Evolutionary conservation across 306 rosid genomes (phyloP), one percentile per base, ranked within the genome.

Genomic region (Lathyrus tuberosus): DNA sequence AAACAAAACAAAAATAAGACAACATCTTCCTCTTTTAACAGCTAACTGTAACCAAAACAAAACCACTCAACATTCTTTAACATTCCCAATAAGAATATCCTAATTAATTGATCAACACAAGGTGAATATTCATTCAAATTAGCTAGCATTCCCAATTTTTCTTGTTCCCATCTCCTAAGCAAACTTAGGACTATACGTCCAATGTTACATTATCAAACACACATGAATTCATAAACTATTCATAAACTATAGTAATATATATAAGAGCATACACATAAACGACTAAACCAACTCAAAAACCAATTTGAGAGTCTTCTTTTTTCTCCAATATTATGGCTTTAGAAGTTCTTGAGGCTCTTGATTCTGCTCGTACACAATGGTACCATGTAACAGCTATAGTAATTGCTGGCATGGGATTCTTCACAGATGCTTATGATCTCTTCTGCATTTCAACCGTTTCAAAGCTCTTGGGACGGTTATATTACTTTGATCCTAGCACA

Each of bases 401-500:
- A 15, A 91, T 91, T 2, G 97, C 96, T 1, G 91, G 96, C 10
- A 88, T 88, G 97, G 92, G 97, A 0, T 91, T 91, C 68, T 91
- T 88, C 76, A 88, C 97, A 0, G 92, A 91, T 3, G 96, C 97
- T 31, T 88, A 86, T 13, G 96, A 91, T 41, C 96, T 86, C 2
- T 91, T 88, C 6, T 83, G 92, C 62, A 91, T 88, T 75, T 53
- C 97, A 10, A 73, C 97, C 0, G 81, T 86, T 33, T 74, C 96
- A 0, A 88, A 91, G 43, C 89, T 91, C 15, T 73, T 88, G 3
- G 96, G 96, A 3, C 88, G 92, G 2, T 78, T 91, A 16, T 91
- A 88, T 43, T 91, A 91, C 80, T 91, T 76, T 22, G 57, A 85
- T n/a, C 91, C 97, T 0, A 0, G 0, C 4, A 10, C 58, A 0